Evolutionary conservation across 2,329 filamentous ascomycete species (phyloP).

Genomic region (Nannizzia gypsea): DNA sequence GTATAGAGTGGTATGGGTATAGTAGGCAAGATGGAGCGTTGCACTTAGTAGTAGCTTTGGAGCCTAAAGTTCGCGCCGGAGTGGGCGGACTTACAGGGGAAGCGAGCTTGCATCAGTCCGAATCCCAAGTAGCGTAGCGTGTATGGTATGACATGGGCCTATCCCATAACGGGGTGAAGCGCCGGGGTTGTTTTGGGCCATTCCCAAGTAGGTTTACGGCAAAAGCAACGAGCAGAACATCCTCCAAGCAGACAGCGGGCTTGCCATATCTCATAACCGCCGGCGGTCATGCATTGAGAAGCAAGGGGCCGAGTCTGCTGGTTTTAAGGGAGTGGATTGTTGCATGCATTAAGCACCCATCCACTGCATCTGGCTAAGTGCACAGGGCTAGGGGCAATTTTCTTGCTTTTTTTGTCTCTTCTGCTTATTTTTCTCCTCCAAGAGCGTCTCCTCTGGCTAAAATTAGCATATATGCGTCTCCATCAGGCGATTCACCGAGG

Average conservation of each 20-base stretch:
- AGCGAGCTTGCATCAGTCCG: constrained; percentile 1
- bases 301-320: neutral
- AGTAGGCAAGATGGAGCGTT: neutral
- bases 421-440: neutral
- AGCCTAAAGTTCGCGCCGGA: neutral
- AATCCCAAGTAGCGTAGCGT: neutral
- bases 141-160: neutral
- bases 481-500: neutral
- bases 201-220: neutral
- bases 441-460: neutral
- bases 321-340: neutral
- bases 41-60: neutral
- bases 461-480: neutral
- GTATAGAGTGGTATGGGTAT: neutral
- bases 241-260: neutral
- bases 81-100: neutral
- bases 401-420: neutral
- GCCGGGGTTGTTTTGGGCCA: constrained; percentile 1
- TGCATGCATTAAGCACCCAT: neutral
- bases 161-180: neutral
- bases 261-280: neutral
- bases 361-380: neutral
- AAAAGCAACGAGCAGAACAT: neutral
- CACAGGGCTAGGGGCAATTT: neutral
- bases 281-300: neutral